phyloP scores from a whole-genome alignment of 345 rosid genomes.

The Dipteronia sinensis region DNA sequence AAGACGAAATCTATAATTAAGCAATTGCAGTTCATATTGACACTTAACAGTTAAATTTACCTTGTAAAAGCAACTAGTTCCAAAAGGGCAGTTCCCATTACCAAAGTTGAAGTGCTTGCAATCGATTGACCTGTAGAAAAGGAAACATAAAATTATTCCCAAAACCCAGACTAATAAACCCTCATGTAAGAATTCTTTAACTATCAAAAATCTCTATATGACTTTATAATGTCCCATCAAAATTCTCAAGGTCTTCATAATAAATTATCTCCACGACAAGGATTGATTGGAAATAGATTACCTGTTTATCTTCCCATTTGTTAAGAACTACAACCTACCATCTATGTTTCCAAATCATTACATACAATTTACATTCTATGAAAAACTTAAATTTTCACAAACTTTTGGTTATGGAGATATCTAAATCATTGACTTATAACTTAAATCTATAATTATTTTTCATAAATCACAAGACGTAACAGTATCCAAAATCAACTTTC shows the following conservation, averaged over 20 bases:
- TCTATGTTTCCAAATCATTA: not conserved
- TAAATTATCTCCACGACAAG: not conserved
- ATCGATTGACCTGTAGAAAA: conserved; percentile 66
- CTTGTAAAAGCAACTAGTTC: conserved; percentile 97
- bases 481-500: not conserved
- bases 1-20: not conserved
- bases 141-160: not conserved
- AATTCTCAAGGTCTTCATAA: not conserved
- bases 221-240: not conserved
- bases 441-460: not conserved
- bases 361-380: not conserved
- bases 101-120: conserved; percentile 94
- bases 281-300: not conserved
- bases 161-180: not conserved
- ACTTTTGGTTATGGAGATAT: not conserved
- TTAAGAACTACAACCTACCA: not conserved
- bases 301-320: not conserved
- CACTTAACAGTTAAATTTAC: conserved; percentile 29
- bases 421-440: not conserved
- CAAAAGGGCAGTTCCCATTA: conserved; percentile 91
- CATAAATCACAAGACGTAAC: not conserved
- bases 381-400: not conserved
- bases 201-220: not conserved
- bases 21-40: conserved; percentile 3
- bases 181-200: not conserved